Percentiles rank a stretch among this genome's conserved stretches.
phyloP scores from a whole-genome alignment of 257 asterid genomes.

The Solanum chiquidenum region DNA sequence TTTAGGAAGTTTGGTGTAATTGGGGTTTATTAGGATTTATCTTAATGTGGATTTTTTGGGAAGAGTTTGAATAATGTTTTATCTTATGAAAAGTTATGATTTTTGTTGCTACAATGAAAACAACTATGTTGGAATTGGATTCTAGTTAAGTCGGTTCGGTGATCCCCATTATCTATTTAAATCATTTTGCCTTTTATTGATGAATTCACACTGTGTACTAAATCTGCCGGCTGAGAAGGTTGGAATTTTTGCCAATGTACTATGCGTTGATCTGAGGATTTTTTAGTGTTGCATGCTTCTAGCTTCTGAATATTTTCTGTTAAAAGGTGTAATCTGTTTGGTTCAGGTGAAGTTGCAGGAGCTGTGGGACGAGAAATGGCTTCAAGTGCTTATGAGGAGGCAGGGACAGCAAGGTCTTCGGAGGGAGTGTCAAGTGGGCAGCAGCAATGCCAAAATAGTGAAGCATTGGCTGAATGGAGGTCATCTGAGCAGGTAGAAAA shows the following conservation, averaged over 20 bases:
- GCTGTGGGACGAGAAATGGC: conserved; percentile 56
- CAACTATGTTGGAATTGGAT: neutral
- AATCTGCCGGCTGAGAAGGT: neutral
- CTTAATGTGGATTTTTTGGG: neutral
- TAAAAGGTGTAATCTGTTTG: neutral
- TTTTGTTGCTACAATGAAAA: neutral
- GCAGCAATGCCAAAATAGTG: conserved; percentile 52
- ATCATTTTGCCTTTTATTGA: neutral
- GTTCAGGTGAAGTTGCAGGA: conserved; percentile 37
- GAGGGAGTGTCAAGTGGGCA: conserved; percentile 51
- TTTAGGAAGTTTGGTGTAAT: neutral
- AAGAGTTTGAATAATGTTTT: neutral
- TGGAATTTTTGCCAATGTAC: neutral
- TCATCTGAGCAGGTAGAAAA: conserved; percentile 79
- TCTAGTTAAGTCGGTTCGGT: neutral
- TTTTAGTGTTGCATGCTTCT: neutral
- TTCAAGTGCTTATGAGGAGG: conserved; percentile 37
- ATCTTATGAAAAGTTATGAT: neutral
- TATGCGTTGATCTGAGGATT: neutral
- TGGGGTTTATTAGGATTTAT: neutral
- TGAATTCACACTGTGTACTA: neutral
- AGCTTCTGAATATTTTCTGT: neutral
- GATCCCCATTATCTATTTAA: neutral
- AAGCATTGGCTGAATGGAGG: conserved; percentile 80
- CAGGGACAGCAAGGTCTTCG: conserved; percentile 50